Conservation (phyloP, 352 stramenopile species). For the Saprolegnia diclina region DNA sequence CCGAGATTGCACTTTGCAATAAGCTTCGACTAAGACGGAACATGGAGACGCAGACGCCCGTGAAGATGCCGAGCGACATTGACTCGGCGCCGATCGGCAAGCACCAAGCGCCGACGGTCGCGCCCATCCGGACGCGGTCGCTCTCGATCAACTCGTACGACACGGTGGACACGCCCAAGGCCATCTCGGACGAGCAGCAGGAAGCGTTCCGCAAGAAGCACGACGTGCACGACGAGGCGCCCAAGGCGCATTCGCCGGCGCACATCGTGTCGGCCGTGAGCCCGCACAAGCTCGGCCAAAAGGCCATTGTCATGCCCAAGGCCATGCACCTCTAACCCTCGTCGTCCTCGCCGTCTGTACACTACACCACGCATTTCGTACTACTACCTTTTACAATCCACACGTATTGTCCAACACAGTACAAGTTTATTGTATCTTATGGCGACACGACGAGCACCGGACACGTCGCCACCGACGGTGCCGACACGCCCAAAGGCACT, state of each 20-base stretch:
- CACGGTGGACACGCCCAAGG: conserved; percentile 7
- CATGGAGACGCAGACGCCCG: conserved; percentile 7
- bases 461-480: conserved; percentile 7
- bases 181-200: conserved; percentile 25
- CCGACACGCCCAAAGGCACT: not conserved
- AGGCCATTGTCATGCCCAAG: conserved; percentile 60
- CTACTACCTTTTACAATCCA: no score
- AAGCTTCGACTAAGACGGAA: not conserved
- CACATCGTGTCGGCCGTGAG: conserved; percentile 26
- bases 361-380: no score
- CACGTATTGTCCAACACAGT: conserved; percentile 3
- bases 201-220: conserved; percentile 24
- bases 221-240: conserved; percentile 1
- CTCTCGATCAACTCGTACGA: conserved; percentile 26
- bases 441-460: conserved; percentile 28
- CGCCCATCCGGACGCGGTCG: not conserved
- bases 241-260: not conserved
- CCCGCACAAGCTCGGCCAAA: conserved; percentile 48
- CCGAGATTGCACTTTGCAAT: not conserved
- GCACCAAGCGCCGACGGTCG: not conserved
- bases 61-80: conserved; percentile 6
- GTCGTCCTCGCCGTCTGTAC: no score
- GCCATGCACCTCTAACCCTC: conserved; percentile 48
- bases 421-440: not conserved
- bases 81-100: conserved; percentile 7